Base-by-base conservation (phyloP, 208 protist species). In the Spongospora subterranea region DNA sequence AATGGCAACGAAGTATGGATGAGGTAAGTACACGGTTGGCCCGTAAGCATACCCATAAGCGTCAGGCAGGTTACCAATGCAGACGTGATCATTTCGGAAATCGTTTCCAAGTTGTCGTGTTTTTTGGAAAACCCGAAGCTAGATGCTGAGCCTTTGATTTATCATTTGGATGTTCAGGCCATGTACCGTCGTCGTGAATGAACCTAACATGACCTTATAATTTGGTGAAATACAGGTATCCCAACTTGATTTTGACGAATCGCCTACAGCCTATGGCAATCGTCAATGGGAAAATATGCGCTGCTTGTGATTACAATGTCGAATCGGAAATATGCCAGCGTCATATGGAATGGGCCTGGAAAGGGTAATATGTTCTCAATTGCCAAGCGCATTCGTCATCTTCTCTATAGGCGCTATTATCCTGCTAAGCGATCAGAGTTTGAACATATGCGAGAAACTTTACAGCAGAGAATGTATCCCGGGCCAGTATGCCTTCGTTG, bases 231-330 rank as follows among this genome's bases (percentile, higher is more conserved):
- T n/a, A n/a, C 41, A 99, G 99, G 99, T 99, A 99, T 95, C 99
- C 99, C 0, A 99, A 99, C 94, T 99, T 99, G 94, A 99, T 99
- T 93, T 94, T 99, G 17, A 99, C 99, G 0, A 99, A 99, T 92
- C 95, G 99, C 53, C 96, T 99, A 6, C 98, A 99, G 94, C 98
- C 98, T 39, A 96, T 97, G 90, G 96, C 98, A 17, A 93, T 96
- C 32, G 93, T 96, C 1, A 95, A 95, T 76, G 95, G 98, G n/a
- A 94, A 97, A 45, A 96, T 96, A 0, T 99, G 99, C 95, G 97
- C 98, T 0, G 66, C 88, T 1, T 96, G 95, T 89, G 77, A 91
- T 39, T 95, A 91, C 88, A 94, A 94, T 71, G 40, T 76, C 45
- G 20, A 45, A 0, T 64, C 46, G 13, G 88, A 89, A 29, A 93